Conservation (phyloP, 768 basidiomycete genomes). For the Lactarius indigo region DNA sequence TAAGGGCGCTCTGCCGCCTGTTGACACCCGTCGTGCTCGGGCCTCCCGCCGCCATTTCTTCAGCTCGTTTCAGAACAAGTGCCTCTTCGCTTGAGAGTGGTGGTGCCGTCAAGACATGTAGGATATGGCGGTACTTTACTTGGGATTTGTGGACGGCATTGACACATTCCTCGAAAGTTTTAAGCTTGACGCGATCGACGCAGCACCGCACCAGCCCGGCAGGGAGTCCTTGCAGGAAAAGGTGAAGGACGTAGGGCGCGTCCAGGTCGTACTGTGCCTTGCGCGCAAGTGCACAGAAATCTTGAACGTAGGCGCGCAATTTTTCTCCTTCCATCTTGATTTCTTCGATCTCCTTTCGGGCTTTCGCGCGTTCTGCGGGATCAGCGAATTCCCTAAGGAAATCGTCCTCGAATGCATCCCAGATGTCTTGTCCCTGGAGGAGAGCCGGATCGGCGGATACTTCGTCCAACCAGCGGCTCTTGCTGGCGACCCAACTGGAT, state of each 20-base stretch:
- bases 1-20: not conserved
- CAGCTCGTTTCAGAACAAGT: not conserved
- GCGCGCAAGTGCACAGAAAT: not conserved
- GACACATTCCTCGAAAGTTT: not conserved
- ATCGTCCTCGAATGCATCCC: not conserved
- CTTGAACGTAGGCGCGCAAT: not conserved
- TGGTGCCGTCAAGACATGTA: not conserved
- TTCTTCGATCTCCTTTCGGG: not conserved
- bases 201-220: not conserved
- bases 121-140: not conserved
- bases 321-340: not conserved
- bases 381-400: not conserved
- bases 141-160: not conserved
- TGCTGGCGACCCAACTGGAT: not conserved
- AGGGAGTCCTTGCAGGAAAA: not conserved
- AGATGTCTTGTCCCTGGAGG: not conserved
- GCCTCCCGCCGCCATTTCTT: not conserved
- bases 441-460: not conserved
- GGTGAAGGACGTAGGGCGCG: not conserved
- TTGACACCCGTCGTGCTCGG: not conserved
- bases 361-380: not conserved
- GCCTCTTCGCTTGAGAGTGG: not conserved
- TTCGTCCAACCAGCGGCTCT: not conserved
- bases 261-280: not conserved
- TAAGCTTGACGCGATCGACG: not conserved